Percentiles rank a stretch among this genome's conserved stretches.
phyloP scores from a whole-genome alignment of 257 asterid genomes.

The Nicotiana benthamiana region DNA sequence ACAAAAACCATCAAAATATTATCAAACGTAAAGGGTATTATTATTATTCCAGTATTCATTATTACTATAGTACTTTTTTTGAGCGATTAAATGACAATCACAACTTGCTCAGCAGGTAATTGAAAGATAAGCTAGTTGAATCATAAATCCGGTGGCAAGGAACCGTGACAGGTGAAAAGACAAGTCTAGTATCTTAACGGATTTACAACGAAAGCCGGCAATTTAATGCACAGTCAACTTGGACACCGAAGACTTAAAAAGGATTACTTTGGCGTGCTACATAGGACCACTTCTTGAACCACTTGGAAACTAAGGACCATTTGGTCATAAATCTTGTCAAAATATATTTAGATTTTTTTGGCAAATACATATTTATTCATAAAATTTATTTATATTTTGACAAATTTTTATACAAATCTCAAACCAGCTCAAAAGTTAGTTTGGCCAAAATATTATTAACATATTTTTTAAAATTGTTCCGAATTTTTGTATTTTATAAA shows the following conservation, averaged over 20 bases:
- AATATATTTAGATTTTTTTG: too few species aligned
- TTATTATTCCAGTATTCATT: neutral
- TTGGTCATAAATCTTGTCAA: too few species aligned
- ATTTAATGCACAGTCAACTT: neutral
- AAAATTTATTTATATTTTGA: too few species aligned
- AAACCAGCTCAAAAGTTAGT: too few species aligned
- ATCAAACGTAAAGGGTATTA: neutral
- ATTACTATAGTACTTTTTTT: neutral
- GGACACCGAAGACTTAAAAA: neutral
- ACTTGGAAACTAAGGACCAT: neutral
- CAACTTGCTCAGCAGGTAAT: neutral
- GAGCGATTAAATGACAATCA: neutral
- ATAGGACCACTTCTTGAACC: neutral
- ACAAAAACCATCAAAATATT: neutral
- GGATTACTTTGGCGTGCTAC: neutral
- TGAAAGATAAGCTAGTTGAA: neutral
- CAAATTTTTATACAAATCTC: too few species aligned
- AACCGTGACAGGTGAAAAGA: neutral
- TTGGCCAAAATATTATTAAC: too few species aligned
- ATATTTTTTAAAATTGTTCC: too few species aligned
- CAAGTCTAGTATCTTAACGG: neutral
- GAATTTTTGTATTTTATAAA: too few species aligned
- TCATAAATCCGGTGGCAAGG: neutral
- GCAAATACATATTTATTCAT: too few species aligned
- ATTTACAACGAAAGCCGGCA: neutral